phyloP scores from a whole-genome alignment of 108 stramenopile genomes.

The Nannochloropsis gaditana region DNA sequence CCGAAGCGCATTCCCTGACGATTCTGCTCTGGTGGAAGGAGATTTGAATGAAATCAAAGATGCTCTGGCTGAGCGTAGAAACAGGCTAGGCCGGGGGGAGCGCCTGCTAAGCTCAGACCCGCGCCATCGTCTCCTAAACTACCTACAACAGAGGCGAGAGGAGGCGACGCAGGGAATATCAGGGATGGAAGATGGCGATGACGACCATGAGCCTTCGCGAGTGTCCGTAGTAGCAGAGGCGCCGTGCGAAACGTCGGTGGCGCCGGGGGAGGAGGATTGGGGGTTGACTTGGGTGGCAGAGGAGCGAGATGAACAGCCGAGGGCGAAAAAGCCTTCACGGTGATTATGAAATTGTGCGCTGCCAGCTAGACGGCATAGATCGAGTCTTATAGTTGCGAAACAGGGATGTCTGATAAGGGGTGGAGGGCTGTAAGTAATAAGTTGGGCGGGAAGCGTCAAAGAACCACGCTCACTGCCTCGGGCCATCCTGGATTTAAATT shows the following conservation, averaged over 20 bases:
- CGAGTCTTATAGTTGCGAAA: no score
- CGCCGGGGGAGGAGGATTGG: neutral
- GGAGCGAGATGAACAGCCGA: neutral
- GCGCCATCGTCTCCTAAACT: neutral
- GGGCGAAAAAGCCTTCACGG: neutral
- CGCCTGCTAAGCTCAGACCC: no score
- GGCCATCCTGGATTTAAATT: no score
- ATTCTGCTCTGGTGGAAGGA: neutral
- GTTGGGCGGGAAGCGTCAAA: no score
- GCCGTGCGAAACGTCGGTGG: conserved; percentile 6
- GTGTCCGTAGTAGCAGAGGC: neutral
- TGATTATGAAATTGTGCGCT: neutral
- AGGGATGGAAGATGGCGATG: neutral
- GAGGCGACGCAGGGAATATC: neutral
- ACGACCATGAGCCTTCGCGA: neutral
- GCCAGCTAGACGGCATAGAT: no score
- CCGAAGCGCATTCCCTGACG: conserved; percentile 2
- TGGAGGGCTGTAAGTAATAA: no score
- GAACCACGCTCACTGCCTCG: no score
- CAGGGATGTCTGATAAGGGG: no score
- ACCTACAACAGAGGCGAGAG: neutral
- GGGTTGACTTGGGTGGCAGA: conserved; percentile 20
- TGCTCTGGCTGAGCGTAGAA: neutral
- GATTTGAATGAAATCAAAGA: neutral
- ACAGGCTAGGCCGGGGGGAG: neutral